phyloP scores from a whole-genome alignment of 1,284 basidiomycete genomes.

The Cutaneotrichosporon sp. region DNA sequence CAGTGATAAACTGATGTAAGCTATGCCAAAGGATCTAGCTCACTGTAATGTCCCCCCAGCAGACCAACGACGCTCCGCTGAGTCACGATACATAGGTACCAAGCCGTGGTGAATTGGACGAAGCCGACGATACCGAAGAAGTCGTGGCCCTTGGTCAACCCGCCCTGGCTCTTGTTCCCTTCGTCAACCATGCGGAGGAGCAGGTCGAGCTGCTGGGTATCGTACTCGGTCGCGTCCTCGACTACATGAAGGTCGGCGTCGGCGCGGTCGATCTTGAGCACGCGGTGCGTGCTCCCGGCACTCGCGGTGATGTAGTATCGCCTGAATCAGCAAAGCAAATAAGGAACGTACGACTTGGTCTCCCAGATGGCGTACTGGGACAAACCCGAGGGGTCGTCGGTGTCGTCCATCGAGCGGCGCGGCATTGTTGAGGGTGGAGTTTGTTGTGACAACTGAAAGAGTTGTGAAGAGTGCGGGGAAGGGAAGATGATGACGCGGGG shows the following conservation, averaged over 20 bases:
- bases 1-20: conserved; percentile 74
- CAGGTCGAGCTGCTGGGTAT: conserved; percentile 79
- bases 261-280: conserved; percentile 88
- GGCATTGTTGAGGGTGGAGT: conserved; percentile 6
- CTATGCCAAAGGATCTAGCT: conserved; percentile 13
- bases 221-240: conserved; percentile 85
- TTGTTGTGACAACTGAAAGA: background rate
- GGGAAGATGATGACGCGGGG: background rate
- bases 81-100: conserved; percentile 86
- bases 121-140: conserved; percentile 73
- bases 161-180: conserved; percentile 83
- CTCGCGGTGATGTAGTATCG: conserved; percentile 86
- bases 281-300: conserved; percentile 64
- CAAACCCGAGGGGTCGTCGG: conserved; percentile 34
- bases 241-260: conserved; percentile 69
- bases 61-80: conserved; percentile 90
- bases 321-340: conserved; percentile 31
- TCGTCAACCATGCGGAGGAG: conserved; percentile 93
- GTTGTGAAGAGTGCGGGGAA: background rate
- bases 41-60: conserved; percentile 85
- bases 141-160: conserved; percentile 74
- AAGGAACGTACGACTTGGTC: conserved; percentile 62
- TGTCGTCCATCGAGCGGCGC: conserved; percentile 25
- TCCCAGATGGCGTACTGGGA: conserved; percentile 92
- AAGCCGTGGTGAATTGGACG: conserved; percentile 82